Conservation (phyloP, 2,329 filamentous ascomycete genomes). For the Aspergillus costaricaensis region DNA sequence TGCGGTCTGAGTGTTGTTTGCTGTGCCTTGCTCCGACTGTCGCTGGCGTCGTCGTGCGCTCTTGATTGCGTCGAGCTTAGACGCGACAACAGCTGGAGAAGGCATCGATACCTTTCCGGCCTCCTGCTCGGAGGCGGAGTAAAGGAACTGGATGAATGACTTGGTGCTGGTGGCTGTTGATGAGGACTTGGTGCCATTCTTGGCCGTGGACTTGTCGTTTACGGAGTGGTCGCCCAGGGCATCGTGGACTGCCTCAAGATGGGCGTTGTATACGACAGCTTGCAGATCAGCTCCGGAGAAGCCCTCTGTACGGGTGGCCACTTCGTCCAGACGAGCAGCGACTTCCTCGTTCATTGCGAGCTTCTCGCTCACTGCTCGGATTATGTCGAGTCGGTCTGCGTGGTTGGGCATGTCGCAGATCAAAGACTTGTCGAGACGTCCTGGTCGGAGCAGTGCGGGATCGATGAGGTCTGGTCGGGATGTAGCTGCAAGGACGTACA, state of each 20-base stretch:
- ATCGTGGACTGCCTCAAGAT: constrained; percentile 95
- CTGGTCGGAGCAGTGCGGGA: constrained; percentile 85
- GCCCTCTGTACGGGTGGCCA: constrained; percentile 79
- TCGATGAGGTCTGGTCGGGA: constrained; percentile 93
- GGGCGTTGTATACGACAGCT: constrained; percentile 91
- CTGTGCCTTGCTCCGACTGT: constrained; percentile 47
- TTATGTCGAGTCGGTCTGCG: constrained; percentile 84
- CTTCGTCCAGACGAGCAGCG: constrained; percentile 64
- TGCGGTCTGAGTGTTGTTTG: constrained; percentile 17
- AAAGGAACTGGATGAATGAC: constrained; percentile 78
- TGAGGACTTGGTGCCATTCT: constrained; percentile 30
- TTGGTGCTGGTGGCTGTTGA: constrained; percentile 39
- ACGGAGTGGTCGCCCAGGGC: constrained; percentile 64
- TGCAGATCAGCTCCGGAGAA: constrained; percentile 95
- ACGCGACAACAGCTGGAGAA: constrained; percentile 74
- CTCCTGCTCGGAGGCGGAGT: constrained; percentile 60
- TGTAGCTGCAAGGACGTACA: constrained; percentile 95
- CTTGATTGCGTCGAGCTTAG: constrained; percentile 82
- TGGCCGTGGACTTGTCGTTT: constrained; percentile 49
- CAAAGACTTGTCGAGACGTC: constrained; percentile 88
- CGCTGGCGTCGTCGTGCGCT: constrained; percentile 66
- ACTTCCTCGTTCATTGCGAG: constrained; percentile 72
- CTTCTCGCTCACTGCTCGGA: constrained; percentile 79
- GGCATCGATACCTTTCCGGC: constrained; percentile 63
- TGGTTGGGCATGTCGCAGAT: constrained; percentile 83